These are phyloP conservation scores for Cotoneaster glaucophyllus DNA, from an alignment of 306 rosid genomes.

Conservation along the genomic window DNA sequence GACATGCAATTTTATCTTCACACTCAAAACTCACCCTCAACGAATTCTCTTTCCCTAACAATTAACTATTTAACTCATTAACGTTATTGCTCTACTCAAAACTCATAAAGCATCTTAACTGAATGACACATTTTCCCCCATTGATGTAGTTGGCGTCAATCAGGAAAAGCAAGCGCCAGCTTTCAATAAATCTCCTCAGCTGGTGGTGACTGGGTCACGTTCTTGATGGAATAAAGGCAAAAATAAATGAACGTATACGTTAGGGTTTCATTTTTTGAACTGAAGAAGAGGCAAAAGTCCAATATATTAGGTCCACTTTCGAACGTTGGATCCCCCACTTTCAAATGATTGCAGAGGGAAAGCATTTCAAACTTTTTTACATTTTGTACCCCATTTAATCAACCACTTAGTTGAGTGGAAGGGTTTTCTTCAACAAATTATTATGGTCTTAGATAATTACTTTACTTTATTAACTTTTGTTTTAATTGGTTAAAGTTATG, in stretches of 20 bases:
- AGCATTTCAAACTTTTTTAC: slow-evolving; percentile 36
- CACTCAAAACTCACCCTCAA: neutral
- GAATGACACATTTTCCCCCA: slow-evolving; percentile 10
- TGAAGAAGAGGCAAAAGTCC: slow-evolving; percentile 26
- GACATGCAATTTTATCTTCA: neutral
- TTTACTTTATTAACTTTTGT: neutral
- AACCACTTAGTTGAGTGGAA: slow-evolving; percentile 35
- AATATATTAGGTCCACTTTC: slow-evolving; percentile 13
- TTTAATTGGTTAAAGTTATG: slow-evolving; percentile 19
- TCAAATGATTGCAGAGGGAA: slow-evolving; percentile 47
- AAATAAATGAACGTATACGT: slow-evolving; percentile 18
- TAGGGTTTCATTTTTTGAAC: slow-evolving; percentile 30
- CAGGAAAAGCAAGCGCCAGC: neutral
- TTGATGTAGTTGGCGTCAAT: neutral
- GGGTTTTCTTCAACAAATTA: slow-evolving; percentile 9
- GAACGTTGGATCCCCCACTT: slow-evolving; percentile 84
- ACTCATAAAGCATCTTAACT: neutral
- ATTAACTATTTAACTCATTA: too few relatives aligned
- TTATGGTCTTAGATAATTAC: neutral
- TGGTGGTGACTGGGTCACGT: slow-evolving; percentile 27
- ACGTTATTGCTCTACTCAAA: too few relatives aligned
- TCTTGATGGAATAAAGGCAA: slow-evolving; percentile 30
- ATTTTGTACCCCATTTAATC: slow-evolving; percentile 45
- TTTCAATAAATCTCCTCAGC: slow-evolving; percentile 3
- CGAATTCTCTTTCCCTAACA: too few relatives aligned